Evolutionary conservation across 768 basidiomycete species (phyloP).

Genomic region (Vishniacozyma victoriae): DNA sequence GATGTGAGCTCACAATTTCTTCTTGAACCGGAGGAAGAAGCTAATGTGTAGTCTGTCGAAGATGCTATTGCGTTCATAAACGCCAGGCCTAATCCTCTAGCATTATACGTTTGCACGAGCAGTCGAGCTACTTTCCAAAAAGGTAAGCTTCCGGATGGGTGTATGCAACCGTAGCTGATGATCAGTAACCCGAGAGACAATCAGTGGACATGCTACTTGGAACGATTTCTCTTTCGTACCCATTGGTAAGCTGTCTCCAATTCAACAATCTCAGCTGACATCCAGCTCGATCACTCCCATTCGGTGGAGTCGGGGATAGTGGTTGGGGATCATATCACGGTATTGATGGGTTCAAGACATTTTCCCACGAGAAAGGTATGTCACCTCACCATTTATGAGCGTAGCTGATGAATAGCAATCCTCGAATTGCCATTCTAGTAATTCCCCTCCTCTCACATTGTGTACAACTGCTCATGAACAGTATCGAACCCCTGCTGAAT

Average conservation of each 20-base stretch:
- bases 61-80: conserved; percentile 43
- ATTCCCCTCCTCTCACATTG: not conserved
- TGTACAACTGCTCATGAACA: conserved; percentile 8
- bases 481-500: conserved; percentile 37
- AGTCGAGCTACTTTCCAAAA: conserved; percentile 28
- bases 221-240: conserved; percentile 40
- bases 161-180: not conserved
- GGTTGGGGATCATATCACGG: conserved; percentile 45
- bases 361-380: conserved; percentile 40
- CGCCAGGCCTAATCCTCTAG: conserved; percentile 35
- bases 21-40: too few relatives aligned
- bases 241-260: conserved; percentile 11
- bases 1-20: conserved; percentile 28
- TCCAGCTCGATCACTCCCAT: conserved; percentile 19
- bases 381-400: not conserved
- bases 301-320: conserved; percentile 44
- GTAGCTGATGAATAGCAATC: not conserved
- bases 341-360: conserved; percentile 37
- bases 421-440: conserved; percentile 14
- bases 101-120: conserved; percentile 43
- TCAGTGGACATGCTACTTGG: conserved; percentile 40
- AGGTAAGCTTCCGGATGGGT: conserved; percentile 21
- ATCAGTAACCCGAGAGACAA: conserved; percentile 37
- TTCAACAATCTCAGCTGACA: not conserved
- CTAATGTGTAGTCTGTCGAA: conserved; percentile 29